phyloP scores from a whole-genome alignment of 2,329 filamentous ascomycete species.

The Penicillium sp. region DNA sequence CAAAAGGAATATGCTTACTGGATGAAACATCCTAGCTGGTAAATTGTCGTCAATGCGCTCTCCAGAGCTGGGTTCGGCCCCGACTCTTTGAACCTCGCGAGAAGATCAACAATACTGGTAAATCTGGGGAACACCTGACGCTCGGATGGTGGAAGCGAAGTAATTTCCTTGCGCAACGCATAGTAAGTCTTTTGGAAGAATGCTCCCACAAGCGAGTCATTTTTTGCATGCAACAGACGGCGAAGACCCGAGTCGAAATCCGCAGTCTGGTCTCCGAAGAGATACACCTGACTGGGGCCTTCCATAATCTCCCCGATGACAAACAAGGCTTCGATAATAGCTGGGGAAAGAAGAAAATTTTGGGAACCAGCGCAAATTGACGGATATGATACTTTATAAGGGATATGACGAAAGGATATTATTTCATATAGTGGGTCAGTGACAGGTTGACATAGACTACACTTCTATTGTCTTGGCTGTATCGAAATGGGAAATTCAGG shows the following conservation, averaged over 20 bases:
- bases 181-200: constrained; percentile 46
- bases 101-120: constrained; percentile 39
- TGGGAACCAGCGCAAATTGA: background rate
- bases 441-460: background rate
- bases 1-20: constrained; percentile 33
- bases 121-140: constrained; percentile 41
- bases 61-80: constrained; percentile 42
- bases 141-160: constrained; percentile 33
- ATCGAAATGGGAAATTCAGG: constrained; percentile 1
- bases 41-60: constrained; percentile 44
- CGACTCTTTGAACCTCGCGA: constrained; percentile 34
- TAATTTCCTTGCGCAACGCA: constrained; percentile 43
- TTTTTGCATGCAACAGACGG: constrained; percentile 42
- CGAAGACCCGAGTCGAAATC: constrained; percentile 44
- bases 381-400: constrained; percentile 22
- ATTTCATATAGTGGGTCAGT: constrained; percentile 9
- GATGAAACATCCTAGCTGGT: constrained; percentile 45
- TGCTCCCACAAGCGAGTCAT: constrained; percentile 41
- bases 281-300: constrained; percentile 37
- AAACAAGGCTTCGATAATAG: constrained; percentile 10
- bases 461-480: constrained; percentile 1
- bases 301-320: constrained; percentile 27
- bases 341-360: constrained; percentile 3
- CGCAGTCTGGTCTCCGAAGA: constrained; percentile 49
- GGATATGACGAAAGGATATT: background rate